These are phyloP conservation scores for Chlorella vulgaris DNA, from an alignment of 139 green algal species.

Conservation along the genomic window DNA sequence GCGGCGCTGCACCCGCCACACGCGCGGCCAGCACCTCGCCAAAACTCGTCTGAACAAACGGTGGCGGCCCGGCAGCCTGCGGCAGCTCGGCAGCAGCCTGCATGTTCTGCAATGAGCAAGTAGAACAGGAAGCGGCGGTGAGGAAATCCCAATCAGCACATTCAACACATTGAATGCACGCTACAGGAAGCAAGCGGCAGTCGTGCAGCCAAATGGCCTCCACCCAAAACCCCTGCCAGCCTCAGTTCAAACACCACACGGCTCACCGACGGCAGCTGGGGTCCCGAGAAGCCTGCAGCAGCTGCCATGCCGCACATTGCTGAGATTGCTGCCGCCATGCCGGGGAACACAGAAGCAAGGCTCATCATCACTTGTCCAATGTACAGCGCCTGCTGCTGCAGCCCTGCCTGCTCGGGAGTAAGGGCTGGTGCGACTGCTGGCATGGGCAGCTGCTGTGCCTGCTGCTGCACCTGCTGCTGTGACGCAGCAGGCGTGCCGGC, in stretches of 20 bases:
- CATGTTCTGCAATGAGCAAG: neutral
- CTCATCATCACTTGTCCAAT: constrained; percentile 45
- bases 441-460: neutral
- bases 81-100: neutral
- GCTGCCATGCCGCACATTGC: constrained; percentile 33
- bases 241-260: neutral
- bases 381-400: constrained; percentile 27
- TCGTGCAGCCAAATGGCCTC: neutral
- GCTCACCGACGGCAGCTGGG: constrained; percentile 27
- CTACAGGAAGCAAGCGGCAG: no score
- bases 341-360: constrained; percentile 37
- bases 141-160: no score
- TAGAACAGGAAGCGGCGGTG: no score
- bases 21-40: constrained; percentile 43
- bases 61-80: neutral
- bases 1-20: constrained; percentile 1
- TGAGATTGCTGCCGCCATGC: constrained; percentile 35
- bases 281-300: constrained; percentile 19
- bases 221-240: neutral
- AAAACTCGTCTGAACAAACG: constrained; percentile 30
- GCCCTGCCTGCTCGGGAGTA: neutral
- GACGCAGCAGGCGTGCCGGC: neutral
- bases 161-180: no score
- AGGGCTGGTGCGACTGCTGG: neutral
- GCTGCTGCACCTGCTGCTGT: neutral